Percentiles rank a stretch among this genome's conserved stretches.
Conservation (phyloP, 108 stramenopile genomes). For the Aureococcus anophagefferens region DNA sequence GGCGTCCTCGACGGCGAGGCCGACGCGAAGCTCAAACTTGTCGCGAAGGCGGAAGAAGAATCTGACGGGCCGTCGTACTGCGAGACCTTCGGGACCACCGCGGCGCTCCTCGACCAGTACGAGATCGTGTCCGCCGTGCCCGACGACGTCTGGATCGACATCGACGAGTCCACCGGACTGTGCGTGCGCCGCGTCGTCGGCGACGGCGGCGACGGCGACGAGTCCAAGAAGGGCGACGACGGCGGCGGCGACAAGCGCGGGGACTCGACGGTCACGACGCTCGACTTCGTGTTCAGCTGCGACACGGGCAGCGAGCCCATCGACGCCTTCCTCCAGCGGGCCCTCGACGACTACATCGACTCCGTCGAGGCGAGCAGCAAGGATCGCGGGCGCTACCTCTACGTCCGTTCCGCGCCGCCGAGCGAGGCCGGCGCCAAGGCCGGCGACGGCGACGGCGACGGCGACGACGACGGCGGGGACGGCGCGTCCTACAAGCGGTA, state of each 20-base stretch:
- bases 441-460: background rate
- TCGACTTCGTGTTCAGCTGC: background rate
- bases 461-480: constrained; percentile 16
- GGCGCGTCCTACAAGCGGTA: constrained; percentile 51
- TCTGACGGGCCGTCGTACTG: no score
- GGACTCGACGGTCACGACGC: background rate
- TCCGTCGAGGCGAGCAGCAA: background rate
- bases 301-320: background rate
- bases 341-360: background rate
- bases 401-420: background rate
- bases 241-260: no score
- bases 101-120: background rate
- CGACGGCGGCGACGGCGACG: background rate
- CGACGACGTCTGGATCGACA: background rate
- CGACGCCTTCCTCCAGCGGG: background rate
- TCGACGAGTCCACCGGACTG: background rate
- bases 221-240: background rate
- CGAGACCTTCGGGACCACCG: background rate
- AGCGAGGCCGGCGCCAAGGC: no score
- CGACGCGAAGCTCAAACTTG: background rate
- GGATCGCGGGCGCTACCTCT: background rate
- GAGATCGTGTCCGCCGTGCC: background rate
- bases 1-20: background rate
- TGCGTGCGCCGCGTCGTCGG: background rate
- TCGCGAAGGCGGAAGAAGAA: background rate